These are phyloP conservation scores for Chrysoporthe cubensis DNA, from an alignment of 2,329 filamentous ascomycete genomes.

Conservation along the genomic window DNA sequence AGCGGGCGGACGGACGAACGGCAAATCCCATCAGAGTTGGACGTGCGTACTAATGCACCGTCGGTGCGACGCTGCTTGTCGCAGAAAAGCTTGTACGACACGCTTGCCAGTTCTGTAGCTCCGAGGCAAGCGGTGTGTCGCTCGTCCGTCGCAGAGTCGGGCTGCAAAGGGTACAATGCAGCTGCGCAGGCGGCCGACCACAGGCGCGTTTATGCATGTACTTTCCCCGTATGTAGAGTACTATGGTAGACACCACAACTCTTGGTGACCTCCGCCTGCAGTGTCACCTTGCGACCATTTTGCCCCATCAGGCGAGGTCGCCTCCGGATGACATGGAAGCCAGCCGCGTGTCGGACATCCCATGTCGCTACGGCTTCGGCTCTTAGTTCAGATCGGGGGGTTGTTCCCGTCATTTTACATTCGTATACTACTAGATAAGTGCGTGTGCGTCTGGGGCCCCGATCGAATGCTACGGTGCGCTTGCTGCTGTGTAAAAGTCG, in stretches of 20 bases:
- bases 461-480: too few species aligned
- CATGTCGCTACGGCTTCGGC: background rate
- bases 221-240: background rate
- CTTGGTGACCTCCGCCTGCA: background rate
- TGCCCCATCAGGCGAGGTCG: background rate
- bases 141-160: too few species aligned
- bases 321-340: background rate
- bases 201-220: background rate
- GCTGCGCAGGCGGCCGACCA: background rate
- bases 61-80: background rate
- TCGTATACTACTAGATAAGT: background rate
- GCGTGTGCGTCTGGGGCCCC: background rate
- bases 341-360: background rate
- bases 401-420: background rate
- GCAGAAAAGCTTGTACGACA: background rate
- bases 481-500: too few species aligned
- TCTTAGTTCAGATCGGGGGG: background rate
- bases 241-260: too few species aligned
- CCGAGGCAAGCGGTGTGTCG: too few species aligned
- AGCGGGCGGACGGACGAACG: background rate
- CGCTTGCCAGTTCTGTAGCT: too few species aligned
- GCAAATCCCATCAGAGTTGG: too few species aligned
- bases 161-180: background rate
- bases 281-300: background rate
- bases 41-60: background rate